Percentiles rank a stretch among this genome's conserved stretches.
phyloP scores from a whole-genome alignment of 768 basidiomycete species.

The Pholiota microspora region DNA sequence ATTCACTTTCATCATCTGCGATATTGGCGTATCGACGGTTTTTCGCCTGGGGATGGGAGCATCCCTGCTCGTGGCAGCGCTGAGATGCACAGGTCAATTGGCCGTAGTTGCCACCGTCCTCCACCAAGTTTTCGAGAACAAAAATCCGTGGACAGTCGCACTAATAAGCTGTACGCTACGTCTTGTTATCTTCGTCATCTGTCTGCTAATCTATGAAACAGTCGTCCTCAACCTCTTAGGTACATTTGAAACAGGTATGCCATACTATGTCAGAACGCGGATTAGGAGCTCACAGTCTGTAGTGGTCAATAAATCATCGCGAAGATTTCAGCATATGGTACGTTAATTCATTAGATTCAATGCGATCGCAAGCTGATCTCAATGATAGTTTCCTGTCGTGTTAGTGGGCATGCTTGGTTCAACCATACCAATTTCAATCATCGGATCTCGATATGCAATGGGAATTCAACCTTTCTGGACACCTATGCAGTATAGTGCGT shows the following conservation, averaged over 20 bases:
- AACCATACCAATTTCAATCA: constrained; percentile 75
- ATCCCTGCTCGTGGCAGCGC: constrained; percentile 65
- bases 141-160: constrained; percentile 72
- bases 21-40: constrained; percentile 60
- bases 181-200: not conserved
- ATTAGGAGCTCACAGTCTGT: not conserved
- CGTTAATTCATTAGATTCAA: too few species aligned
- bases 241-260: constrained; percentile 71
- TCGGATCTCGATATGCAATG: constrained; percentile 79
- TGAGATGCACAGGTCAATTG: constrained; percentile 78
- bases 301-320: constrained; percentile 81
- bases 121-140: constrained; percentile 71
- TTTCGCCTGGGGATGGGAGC: constrained; percentile 69
- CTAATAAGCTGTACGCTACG: constrained; percentile 64
- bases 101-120: constrained; percentile 69
- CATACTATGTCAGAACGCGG: not conserved
- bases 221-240: constrained; percentile 75
- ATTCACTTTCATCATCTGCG: constrained; percentile 72
- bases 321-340: constrained; percentile 75
- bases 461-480: constrained; percentile 76
- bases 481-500: constrained; percentile 76
- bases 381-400: constrained; percentile 58
- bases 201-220: constrained; percentile 20
- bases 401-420: constrained; percentile 70
- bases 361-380: not conserved